These are phyloP conservation scores for Fusarium anguioides DNA, from an alignment of 2,329 filamentous ascomycete genomes.

Conservation along the genomic window DNA sequence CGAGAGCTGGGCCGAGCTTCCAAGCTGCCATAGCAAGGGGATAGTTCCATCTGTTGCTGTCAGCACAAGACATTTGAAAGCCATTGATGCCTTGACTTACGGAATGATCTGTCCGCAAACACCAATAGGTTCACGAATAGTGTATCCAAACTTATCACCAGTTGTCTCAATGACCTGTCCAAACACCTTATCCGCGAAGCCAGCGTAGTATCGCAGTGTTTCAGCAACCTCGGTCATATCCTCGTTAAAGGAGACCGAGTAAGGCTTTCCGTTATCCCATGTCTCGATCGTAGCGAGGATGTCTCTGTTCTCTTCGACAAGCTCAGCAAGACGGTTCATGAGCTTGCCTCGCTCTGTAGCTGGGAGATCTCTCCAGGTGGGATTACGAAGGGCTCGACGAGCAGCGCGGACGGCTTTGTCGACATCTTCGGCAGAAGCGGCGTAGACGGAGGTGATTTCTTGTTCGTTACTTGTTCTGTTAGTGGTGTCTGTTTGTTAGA, in stretches of 20 bases:
- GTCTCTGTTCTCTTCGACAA: slow-evolving; percentile 73
- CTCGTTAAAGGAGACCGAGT: slow-evolving; percentile 71
- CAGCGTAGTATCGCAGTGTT: slow-evolving; percentile 78
- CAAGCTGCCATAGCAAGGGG: slow-evolving; percentile 64
- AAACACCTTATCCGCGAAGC: slow-evolving; percentile 82
- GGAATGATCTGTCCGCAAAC: slow-evolving; percentile 81
- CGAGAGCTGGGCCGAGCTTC: slow-evolving; percentile 80
- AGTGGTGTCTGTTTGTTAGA: background rate
- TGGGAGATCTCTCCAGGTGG: slow-evolving; percentile 75
- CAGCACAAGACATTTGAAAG: fast-evolving
- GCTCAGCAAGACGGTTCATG: slow-evolving; percentile 76
- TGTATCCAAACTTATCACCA: slow-evolving; percentile 77
- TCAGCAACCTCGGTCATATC: slow-evolving; percentile 64
- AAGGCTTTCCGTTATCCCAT: slow-evolving; percentile 82
- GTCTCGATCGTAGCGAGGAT: slow-evolving; percentile 70
- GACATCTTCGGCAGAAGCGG: slow-evolving; percentile 47
- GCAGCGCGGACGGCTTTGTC: slow-evolving; percentile 58
- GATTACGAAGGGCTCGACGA: slow-evolving; percentile 73
- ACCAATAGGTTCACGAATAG: slow-evolving; percentile 79
- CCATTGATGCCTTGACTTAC: background rate
- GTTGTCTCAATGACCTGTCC: slow-evolving; percentile 80
- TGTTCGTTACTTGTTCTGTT: slow-evolving; percentile 44
- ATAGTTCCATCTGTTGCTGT: slow-evolving; percentile 69
- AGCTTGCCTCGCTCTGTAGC: slow-evolving; percentile 74
- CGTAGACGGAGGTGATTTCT: slow-evolving; percentile 49